Base-by-base conservation (phyloP, 768 basidiomycete species). In the Suillus subluteus region DNA sequence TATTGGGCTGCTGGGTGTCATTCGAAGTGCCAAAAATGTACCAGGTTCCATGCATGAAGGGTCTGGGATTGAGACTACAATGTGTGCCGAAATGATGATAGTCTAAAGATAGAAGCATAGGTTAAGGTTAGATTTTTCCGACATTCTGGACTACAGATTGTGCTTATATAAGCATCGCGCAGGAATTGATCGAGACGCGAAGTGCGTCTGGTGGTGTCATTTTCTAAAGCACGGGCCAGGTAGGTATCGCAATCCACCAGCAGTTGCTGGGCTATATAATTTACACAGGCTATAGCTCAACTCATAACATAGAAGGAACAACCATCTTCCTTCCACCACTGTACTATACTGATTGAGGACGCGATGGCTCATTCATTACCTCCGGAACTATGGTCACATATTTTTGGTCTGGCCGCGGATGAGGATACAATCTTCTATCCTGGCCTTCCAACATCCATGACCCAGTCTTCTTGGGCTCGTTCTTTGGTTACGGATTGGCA, bases 361-460 rank as follows among this genome's bases (percentile, higher is more conserved):
- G n/a, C n/a, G 32, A 76, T 77, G 76, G 74, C 74, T 0, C 66
- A 76, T 0, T 75, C 83, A 55, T 82, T 93, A 3, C 91, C 91
- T 4, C 83, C 85, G 9, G 91, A 94, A 79, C 79, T 94, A 3
- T 88, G 87, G 86, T 82, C 84, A 1, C 80, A 86, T 56, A 90
- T 93, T 8, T 92, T 93, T 71, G 84, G 89, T 71, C 80, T 90
- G 32, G 89, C 91, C 1, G 84, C 88, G 6, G 88, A 90, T 62
- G 90, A 92, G 71, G 88, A 90, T 69, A 79, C 85, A n/a, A 82
- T 92, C 41, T 87, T 90, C 68, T 84, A 86, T 69, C 82, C 83
- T 62, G 83, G 83, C 0, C 74, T 91, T 11, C 90, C 89, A 8
- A 89, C 86, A 0, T 79, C 81, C 62, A 84, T 91, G 83, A 84